Conservation (phyloP, 306 rosid species). For the Acacia crassicarpa region DNA sequence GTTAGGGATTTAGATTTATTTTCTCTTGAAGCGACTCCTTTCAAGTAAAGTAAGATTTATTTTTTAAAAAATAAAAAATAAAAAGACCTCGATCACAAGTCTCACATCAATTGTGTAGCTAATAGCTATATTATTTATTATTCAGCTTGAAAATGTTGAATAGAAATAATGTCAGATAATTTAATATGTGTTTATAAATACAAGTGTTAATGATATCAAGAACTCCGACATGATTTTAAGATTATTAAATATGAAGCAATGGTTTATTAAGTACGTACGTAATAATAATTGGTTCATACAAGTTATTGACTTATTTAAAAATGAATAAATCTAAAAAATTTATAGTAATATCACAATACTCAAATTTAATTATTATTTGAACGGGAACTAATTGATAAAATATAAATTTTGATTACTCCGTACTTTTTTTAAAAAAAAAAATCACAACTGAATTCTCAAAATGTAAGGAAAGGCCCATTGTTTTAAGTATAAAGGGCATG, state of each 20-base stretch:
- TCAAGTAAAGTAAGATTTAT: not conserved
- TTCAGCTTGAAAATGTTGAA: not conserved
- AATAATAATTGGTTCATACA: too few species aligned
- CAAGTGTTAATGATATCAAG: not conserved
- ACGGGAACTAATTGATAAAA: not conserved
- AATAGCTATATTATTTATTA: not conserved
- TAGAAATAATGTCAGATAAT: not conserved
- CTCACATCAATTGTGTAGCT: not conserved
- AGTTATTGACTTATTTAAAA: not conserved
- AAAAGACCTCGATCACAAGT: not conserved
- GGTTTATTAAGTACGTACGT: not conserved
- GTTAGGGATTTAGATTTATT: constrained; percentile 21
- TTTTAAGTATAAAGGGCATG: not conserved
- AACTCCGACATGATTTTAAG: not conserved
- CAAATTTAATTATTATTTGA: not conserved
- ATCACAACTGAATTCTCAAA: not conserved
- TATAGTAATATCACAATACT: not conserved
- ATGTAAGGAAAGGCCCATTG: not conserved
- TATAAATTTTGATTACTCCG: too few species aligned
- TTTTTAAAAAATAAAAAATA: too few species aligned
- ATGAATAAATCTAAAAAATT: not conserved
- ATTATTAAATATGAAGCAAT: not conserved
- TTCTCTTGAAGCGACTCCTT: not conserved
- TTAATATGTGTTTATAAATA: not conserved
- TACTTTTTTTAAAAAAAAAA: not conserved